phyloP scores from a whole-genome alignment of 805 yeast species.

The Lachancea waltii region DNA sequence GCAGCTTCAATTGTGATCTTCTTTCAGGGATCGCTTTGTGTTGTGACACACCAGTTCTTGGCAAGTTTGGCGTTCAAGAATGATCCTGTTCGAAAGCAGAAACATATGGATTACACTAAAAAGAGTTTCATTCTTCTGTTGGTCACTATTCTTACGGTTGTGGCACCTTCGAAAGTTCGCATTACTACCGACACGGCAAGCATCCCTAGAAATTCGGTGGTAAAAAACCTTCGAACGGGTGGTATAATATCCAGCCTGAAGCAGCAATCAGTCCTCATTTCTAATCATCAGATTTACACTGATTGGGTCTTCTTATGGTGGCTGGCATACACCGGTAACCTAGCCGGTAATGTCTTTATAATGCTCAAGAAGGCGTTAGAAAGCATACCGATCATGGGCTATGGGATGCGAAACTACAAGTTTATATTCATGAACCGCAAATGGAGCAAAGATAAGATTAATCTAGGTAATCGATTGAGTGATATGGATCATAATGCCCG shows the following conservation, averaged over 20 bases:
- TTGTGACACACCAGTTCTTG: slow-evolving; percentile 42
- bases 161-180: slow-evolving; percentile 47
- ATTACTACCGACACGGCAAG: slow-evolving; percentile 42
- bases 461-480: slow-evolving; percentile 48
- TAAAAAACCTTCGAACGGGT: slow-evolving; percentile 20
- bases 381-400: slow-evolving; percentile 69
- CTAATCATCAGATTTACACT: slow-evolving; percentile 91
- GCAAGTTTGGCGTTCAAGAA: slow-evolving; percentile 31
- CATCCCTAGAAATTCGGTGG: slow-evolving; percentile 33
- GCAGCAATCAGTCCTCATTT: slow-evolving; percentile 56
- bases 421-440: slow-evolving; percentile 79
- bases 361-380: slow-evolving; percentile 70
- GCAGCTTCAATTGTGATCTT: slow-evolving; percentile 21
- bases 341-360: slow-evolving; percentile 61
- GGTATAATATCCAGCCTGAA: slow-evolving; percentile 32
- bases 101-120: slow-evolving; percentile 48
- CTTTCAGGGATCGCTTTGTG: slow-evolving; percentile 37
- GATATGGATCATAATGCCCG: slow-evolving; percentile 56
- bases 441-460: slow-evolving; percentile 71
- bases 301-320: slow-evolving; percentile 96
- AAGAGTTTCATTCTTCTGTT: slow-evolving; percentile 50
- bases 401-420: slow-evolving; percentile 73
- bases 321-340: slow-evolving; percentile 59
- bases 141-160: slow-evolving; percentile 42
- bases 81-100: slow-evolving; percentile 35